Conservation (phyloP, 441 rosid genomes). For the Mallotus japonicus region DNA sequence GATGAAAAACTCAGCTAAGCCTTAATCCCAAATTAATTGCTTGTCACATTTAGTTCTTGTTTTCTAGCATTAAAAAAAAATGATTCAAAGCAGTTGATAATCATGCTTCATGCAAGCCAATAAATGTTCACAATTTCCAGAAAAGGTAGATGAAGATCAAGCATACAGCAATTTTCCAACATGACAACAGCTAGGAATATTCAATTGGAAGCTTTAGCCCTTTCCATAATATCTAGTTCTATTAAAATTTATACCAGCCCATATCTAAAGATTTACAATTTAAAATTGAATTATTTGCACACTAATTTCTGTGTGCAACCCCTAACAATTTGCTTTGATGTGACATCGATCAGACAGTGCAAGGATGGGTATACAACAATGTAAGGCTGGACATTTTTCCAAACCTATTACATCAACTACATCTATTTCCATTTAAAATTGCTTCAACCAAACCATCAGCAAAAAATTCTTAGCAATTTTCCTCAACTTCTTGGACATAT, state of each 20-base stretch:
- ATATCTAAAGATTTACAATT: background rate
- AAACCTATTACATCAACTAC: background rate
- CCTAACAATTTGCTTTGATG: background rate
- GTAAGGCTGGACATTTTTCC: background rate
- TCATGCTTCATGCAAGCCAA: background rate
- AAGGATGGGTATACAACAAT: background rate
- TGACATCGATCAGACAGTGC: background rate
- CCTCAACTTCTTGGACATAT: background rate
- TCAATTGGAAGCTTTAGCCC: background rate
- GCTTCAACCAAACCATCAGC: background rate
- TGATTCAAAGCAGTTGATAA: no score
- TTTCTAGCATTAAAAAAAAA: no score
- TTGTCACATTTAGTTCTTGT: no score
- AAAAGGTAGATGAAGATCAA: background rate
- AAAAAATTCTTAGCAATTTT: background rate
- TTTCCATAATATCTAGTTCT: background rate
- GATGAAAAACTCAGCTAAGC: background rate
- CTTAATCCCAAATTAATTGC: no score
- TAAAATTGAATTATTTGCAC: background rate
- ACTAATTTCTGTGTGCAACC: background rate
- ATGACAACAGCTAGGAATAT: background rate
- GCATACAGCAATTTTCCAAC: background rate
- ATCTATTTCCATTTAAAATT: background rate
- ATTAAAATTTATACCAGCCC: background rate
- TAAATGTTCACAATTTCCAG: background rate